Conservation (phyloP, 495 filamentous ascomycete genomes). For the Lasiosphaeria ovina region DNA sequence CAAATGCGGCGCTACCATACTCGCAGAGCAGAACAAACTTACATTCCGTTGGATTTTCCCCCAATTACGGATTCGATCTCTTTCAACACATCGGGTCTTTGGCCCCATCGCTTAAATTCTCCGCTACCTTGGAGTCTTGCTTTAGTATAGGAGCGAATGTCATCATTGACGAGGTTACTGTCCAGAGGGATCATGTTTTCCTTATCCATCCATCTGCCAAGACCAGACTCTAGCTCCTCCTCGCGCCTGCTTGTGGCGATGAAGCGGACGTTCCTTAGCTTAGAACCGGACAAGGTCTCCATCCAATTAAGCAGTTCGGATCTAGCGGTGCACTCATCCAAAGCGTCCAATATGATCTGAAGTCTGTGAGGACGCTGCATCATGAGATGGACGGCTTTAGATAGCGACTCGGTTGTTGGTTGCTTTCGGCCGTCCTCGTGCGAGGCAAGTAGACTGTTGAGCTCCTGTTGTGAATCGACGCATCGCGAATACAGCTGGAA, state of each 20-base stretch:
- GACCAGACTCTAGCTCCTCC: conserved; percentile 18
- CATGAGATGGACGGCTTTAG: conserved; percentile 16
- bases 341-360: conserved; percentile 43
- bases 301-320: conserved; percentile 15
- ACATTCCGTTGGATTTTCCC: conserved; percentile 41
- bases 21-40: no score
- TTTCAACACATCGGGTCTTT: conserved; percentile 21
- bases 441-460: conserved; percentile 27
- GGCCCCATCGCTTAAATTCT: conserved; percentile 12
- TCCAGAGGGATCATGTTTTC: conserved; percentile 12
- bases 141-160: conserved; percentile 24
- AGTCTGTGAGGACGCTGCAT: conserved; percentile 4
- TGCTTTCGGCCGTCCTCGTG: conserved; percentile 6
- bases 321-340: conserved; percentile 41
- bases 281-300: not conserved
- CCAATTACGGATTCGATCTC: conserved; percentile 31
- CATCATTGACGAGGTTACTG: conserved; percentile 14
- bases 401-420: conserved; percentile 21
- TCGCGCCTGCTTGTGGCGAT: conserved; percentile 31
- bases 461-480: conserved; percentile 4
- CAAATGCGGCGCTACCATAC: no score
- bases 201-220: conserved; percentile 2
- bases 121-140: conserved; percentile 12
- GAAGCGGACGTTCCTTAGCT: conserved; percentile 19
- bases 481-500: conserved; percentile 25